Evolutionary conservation across 2,329 filamentous ascomycete genomes (phyloP), one percentile per base, ranked within the genome.

Genomic region (Diplodia corticola): DNA sequence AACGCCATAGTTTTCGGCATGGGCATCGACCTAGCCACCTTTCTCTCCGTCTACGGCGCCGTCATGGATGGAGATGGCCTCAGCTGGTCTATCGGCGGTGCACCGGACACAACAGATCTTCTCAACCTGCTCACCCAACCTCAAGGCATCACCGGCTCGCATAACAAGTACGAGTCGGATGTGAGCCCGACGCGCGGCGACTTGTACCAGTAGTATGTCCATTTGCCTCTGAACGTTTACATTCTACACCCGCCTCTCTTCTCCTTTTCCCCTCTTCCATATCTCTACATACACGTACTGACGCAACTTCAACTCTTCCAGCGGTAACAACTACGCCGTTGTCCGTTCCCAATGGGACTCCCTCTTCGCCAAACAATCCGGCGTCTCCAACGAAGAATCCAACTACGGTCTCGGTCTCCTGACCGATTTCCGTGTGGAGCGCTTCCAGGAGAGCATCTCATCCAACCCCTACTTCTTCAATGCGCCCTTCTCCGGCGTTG

Each of bases 401-500:
- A 63, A 63, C 30, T 63, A 63, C 26, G 48, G 59, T 7, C 46
- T 63, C 10, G 59, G 48, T 9, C 12, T 63, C 6, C 30, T 63
- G 28, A 63, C 59, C 28, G 59, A 63, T 20, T 63, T 63, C 22
- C 59, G 59, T 10, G 46, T 30, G 28, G 59, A 63, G n/a, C 44
- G 60, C 4, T 63, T 63, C 33, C 60, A 63, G 60, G 48, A 63
- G 17, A 37, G 60, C 30, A 51, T 53, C 20, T 48, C 51, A 1
- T 4, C 51, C 2, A 63, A 63, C 49, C 60, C 60, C 1, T 63
- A 63, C 49, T 63, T 63, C 33, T 53, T 63, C 60, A 53, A 51
- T 24, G 60, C 60, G 4, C 60, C 48, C 9, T 51, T 63, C 35
- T 44, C 60, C 5, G 60, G 60, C 17, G 60, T 63, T 6, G 10